Conservation (phyloP, 208 protist genomes). For the Trypanosoma scelopori region DNA sequence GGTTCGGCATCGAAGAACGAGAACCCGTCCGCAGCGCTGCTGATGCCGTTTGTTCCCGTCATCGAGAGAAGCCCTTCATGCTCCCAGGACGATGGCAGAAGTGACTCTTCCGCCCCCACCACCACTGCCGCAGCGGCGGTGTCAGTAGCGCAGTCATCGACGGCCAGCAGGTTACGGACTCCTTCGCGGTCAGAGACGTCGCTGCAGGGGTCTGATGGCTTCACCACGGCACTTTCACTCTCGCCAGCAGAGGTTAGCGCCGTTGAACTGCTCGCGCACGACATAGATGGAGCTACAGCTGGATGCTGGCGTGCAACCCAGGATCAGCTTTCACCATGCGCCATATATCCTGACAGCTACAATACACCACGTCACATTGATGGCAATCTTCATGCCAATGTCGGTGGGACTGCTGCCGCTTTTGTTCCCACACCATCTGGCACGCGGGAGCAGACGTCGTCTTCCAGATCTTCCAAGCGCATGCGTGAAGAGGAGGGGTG, state of each 20-base stretch:
- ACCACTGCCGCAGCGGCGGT: not conserved
- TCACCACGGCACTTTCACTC: not conserved
- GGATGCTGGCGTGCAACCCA: conserved; percentile 2
- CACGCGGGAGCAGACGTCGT: not conserved
- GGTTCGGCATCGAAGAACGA: not conserved
- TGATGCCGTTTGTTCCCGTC: too few species aligned
- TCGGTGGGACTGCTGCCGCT: too few species aligned
- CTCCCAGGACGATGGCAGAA: not conserved
- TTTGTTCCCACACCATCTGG: too few species aligned
- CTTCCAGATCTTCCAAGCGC: not conserved
- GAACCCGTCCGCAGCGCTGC: not conserved
- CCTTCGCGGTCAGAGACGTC: not conserved
- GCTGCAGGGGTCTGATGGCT: conserved; percentile 5
- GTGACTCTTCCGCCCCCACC: not conserved
- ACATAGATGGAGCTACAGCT: conserved; percentile 9
- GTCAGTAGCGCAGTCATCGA: too few species aligned
- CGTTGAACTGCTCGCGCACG: conserved; percentile 11
- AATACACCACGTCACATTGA: not conserved
- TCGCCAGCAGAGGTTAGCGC: conserved; percentile 23
- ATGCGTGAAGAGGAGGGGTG: not conserved
- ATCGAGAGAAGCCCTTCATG: not conserved
- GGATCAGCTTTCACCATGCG: conserved; percentile 17
- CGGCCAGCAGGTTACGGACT: too few species aligned
- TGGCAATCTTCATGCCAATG: too few species aligned
- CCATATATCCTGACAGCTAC: conserved; percentile 16